phyloP scores from a whole-genome alignment of 2,329 filamentous ascomycete species.

The Sporothrix humicola region DNA sequence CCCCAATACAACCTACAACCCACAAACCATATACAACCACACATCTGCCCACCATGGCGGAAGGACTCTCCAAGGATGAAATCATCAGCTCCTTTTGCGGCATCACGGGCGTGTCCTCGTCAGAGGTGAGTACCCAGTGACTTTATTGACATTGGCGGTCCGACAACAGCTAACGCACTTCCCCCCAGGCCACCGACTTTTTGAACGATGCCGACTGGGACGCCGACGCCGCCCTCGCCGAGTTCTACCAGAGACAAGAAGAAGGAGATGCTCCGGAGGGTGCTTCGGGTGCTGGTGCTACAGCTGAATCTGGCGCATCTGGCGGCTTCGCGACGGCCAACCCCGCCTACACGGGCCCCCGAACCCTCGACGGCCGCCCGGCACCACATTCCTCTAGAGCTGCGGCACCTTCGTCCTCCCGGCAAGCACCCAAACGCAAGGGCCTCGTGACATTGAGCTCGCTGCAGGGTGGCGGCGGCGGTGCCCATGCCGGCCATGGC shows the following conservation, averaged over 20 bases:
- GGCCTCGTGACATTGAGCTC: constrained; percentile 68
- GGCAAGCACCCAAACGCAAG: constrained; percentile 57
- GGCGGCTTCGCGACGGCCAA: constrained; percentile 38
- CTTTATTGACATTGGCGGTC: no score
- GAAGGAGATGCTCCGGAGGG: constrained; percentile 52
- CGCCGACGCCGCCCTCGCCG: constrained; percentile 64
- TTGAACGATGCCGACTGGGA: constrained; percentile 71
- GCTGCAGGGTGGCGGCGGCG: constrained; percentile 56
- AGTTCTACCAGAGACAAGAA: constrained; percentile 66
- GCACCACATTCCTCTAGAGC: constrained; percentile 52
- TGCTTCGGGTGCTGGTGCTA: constrained; percentile 47
- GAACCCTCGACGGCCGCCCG: constrained; percentile 67
- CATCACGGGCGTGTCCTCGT: constrained; percentile 35
- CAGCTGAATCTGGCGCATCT: constrained; percentile 34
- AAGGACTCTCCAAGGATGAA: constrained; percentile 35
- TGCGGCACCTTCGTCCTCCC: constrained; percentile 31
- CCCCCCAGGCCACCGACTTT: constrained; percentile 62
- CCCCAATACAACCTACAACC: neutral
- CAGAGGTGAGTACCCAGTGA: constrained; percentile 2
- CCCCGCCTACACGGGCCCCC: constrained; percentile 62
- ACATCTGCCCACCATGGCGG: constrained; percentile 31
- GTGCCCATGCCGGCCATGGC: constrained; percentile 62
- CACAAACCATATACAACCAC: no score
- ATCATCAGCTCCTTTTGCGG: constrained; percentile 36
- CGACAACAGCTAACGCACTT: neutral